Evolutionary conservation across 805 yeast genomes (phyloP).

Genomic region (Starmerella khaoyaiensis): DNA sequence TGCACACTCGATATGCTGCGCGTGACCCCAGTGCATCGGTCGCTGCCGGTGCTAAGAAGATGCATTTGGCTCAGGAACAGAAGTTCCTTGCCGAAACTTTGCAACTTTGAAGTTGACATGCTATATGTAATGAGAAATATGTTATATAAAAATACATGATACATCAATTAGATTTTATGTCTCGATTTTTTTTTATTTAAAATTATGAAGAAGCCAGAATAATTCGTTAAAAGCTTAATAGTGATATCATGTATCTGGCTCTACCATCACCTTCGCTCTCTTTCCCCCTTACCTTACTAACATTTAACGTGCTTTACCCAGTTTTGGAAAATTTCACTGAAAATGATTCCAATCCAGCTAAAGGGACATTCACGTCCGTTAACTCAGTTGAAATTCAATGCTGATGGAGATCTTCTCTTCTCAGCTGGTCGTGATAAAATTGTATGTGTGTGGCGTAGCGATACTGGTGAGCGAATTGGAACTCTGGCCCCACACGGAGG

Average conservation of each 20-base stretch:
- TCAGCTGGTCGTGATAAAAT: constrained; percentile 78
- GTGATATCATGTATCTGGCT: no score
- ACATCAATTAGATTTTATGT: neutral
- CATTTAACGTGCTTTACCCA: no score
- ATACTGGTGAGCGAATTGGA: constrained; percentile 93
- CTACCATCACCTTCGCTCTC: no score
- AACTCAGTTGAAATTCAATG: constrained; percentile 89
- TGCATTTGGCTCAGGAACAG: constrained; percentile 80
- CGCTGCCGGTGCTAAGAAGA: constrained; percentile 90
- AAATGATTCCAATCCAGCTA: constrained; percentile 26
- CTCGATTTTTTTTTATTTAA: neutral
- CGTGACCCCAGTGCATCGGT: constrained; percentile 97
- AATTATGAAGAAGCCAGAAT: no score
- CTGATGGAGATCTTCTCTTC: constrained; percentile 87
- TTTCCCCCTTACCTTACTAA: no score
- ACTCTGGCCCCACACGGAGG: constrained; percentile 83
- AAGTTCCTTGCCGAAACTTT: constrained; percentile 73
- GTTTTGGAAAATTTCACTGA: constrained; percentile 5
- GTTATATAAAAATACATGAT: neutral
- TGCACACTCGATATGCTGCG: constrained; percentile 72
- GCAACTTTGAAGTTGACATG: constrained; percentile 4
- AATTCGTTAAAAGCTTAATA: no score
- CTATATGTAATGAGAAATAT: neutral
- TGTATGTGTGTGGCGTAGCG: constrained; percentile 86
- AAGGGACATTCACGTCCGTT: constrained; percentile 97